phyloP scores from a whole-genome alignment of 352 stramenopile genomes.

The Phytophthora multivora region DNA sequence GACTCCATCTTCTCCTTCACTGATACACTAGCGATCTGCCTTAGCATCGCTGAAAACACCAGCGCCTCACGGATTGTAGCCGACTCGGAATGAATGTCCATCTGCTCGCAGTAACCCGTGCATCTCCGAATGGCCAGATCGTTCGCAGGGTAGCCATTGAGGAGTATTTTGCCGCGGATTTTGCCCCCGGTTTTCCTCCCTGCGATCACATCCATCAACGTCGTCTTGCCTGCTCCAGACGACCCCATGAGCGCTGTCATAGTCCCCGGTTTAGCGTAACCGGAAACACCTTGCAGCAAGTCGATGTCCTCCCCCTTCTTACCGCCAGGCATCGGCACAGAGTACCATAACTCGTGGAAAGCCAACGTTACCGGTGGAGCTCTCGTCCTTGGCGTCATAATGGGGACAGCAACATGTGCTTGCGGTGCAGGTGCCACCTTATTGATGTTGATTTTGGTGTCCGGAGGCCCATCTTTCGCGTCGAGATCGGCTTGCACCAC shows the following conservation, averaged over 20 bases:
- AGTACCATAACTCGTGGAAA: constrained; percentile 65
- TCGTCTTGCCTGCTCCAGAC: constrained; percentile 91
- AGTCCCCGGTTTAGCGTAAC: constrained; percentile 56
- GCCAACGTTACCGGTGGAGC: constrained; percentile 45
- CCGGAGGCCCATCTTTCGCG: constrained; percentile 23
- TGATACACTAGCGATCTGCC: constrained; percentile 45
- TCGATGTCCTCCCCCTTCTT: constrained; percentile 59
- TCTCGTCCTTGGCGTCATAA: constrained; percentile 22
- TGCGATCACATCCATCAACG: constrained; percentile 94
- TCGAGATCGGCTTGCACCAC: constrained; percentile 42
- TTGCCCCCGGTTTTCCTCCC: constrained; percentile 89
- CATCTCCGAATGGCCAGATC: constrained; percentile 54
- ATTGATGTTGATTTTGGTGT: constrained; percentile 1
- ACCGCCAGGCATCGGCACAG: constrained; percentile 48
- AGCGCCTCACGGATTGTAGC: constrained; percentile 91
- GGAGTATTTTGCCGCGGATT: constrained; percentile 70
- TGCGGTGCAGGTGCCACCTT: constrained; percentile 27
- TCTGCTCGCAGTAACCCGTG: constrained; percentile 80
- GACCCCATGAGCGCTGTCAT: constrained; percentile 82
- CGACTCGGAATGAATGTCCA: constrained; percentile 91
- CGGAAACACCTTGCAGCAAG: constrained; percentile 83
- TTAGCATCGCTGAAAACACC: constrained; percentile 87
- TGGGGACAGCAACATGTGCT: constrained; percentile 9
- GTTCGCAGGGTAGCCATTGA: constrained; percentile 53
- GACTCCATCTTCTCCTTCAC: constrained; percentile 46